Evolutionary conservation across 1,284 basidiomycete genomes (phyloP), one percentile per base, ranked within the genome.

Genomic region (Trametes sp.): DNA sequence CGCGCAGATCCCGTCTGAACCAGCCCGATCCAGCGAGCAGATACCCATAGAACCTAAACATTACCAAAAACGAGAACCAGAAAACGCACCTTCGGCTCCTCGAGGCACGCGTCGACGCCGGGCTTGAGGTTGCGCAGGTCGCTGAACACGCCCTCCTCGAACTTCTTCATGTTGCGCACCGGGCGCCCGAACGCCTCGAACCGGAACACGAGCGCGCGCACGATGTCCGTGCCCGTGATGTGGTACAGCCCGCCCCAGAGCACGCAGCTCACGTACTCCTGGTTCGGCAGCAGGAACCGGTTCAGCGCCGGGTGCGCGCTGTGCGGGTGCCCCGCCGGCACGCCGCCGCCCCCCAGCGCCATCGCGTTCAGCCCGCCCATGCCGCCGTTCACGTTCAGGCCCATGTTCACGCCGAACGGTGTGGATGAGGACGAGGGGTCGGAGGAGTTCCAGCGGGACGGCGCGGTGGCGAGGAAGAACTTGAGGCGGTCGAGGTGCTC

Each of bases 141-240:
- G 58, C 89, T 92, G 75, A 97, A 97, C 33, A 97, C 89, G 54
- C 95, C 95, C 77, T 96, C 95, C 76, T 96, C 94, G 70, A 95
- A 95, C 75, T 95, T 95, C 77, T 94, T 94, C 85, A 92, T 90
- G 73, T 93, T 93, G 61, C 84, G 80, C 35, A 93, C 90, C 1
- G 91, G 90, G 9, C 91, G 79, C 0, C 90, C 93, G 72, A 96
- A 96, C 13, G 94, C 94, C 77, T 94, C 92, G 75, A 96, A 95
- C 23, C 94, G 86, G 76, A 96, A 96, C 16, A 94, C 89, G 49
- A 97, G 81, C 3, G 94, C 93, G 64, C 95, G 85, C 44, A 97
- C 94, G 72, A 93, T 92, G 77, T 93, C 90, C 9, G 94, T 96
- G 21, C 95, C 95, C 0, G 94, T 96, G 76, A 97, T 94, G 73